Conservation (phyloP, 2,329 filamentous ascomycete species). For the Aspergillus proliferans region DNA sequence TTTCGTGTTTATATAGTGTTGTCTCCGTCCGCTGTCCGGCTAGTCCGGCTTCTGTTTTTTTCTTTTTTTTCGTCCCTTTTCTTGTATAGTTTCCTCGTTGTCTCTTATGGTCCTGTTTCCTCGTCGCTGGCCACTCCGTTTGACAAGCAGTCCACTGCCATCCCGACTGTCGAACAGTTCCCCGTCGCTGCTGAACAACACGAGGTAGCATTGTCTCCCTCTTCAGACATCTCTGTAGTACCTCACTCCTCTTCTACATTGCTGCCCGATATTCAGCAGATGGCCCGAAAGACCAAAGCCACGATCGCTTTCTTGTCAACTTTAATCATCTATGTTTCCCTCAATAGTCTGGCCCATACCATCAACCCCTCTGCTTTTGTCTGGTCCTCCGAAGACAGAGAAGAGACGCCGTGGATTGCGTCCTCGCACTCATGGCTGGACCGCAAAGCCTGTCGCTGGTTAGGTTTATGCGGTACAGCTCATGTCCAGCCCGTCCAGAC, state of each 20-base stretch:
- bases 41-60: constrained; percentile 6
- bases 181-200: not conserved
- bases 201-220: not conserved
- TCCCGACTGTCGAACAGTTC: not conserved
- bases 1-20: constrained; percentile 16
- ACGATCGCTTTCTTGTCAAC: constrained; percentile 36
- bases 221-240: not conserved
- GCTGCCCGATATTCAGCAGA: constrained; percentile 24
- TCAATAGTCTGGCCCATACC: constrained; percentile 46
- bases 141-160: constrained; percentile 2
- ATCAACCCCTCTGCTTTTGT: constrained; percentile 60
- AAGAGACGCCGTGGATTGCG: constrained; percentile 63
- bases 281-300: constrained; percentile 35
- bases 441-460: constrained; percentile 69
- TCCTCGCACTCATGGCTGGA: constrained; percentile 68
- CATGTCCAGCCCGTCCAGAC: constrained; percentile 59
- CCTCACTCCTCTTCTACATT: not conserved
- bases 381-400: constrained; percentile 53
- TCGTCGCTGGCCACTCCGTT: constrained; percentile 1
- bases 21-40: constrained; percentile 8
- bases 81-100: constrained; percentile 3
- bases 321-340: constrained; percentile 37
- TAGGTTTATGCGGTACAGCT: constrained; percentile 71
- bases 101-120: constrained; percentile 2
- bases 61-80: constrained; percentile 4